These are phyloP conservation scores for Sporothrix variecibatus DNA, from an alignment of 2,329 filamentous ascomycete genomes.

Conservation along the genomic window DNA sequence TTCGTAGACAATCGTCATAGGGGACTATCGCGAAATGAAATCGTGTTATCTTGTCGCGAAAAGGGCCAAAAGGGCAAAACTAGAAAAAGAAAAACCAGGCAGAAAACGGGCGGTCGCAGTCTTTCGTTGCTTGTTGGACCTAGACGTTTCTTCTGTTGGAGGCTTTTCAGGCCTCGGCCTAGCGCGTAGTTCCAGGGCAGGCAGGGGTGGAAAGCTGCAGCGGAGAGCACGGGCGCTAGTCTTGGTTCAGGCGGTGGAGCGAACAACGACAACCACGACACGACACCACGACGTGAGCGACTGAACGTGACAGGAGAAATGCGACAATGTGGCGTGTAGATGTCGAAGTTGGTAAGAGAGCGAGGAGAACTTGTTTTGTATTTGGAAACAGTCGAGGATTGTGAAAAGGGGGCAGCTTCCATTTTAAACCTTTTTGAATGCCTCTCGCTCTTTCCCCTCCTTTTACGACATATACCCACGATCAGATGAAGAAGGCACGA, in stretches of 20 bases:
- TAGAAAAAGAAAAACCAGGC: constrained; percentile 6
- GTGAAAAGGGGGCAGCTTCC: not conserved
- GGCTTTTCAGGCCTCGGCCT: not conserved
- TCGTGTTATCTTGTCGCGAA: constrained; percentile 14
- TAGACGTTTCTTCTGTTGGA: not conserved
- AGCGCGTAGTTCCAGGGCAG: constrained; percentile 10
- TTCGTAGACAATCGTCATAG: no score
- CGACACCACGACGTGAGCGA: not conserved
- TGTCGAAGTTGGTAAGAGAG: not conserved
- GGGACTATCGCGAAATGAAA: not conserved
- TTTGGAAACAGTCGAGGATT: not conserved
- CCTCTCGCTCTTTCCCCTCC: no score
- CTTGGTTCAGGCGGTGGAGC: not conserved
- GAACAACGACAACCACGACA: not conserved
- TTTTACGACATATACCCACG: no score
- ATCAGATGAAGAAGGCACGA: constrained; percentile 3
- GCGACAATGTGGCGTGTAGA: not conserved
- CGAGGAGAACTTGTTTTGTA: not conserved
- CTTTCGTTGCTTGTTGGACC: not conserved
- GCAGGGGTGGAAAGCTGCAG: not conserved
- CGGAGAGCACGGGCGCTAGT: constrained; percentile 2
- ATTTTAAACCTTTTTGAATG: not conserved
- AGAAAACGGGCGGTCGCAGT: constrained; percentile 22
- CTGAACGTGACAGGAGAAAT: not conserved
- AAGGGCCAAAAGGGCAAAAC: not conserved